phyloP scores from a whole-genome alignment of 1,139 yeast species.

The Magnusiomyces suaveolens region DNA sequence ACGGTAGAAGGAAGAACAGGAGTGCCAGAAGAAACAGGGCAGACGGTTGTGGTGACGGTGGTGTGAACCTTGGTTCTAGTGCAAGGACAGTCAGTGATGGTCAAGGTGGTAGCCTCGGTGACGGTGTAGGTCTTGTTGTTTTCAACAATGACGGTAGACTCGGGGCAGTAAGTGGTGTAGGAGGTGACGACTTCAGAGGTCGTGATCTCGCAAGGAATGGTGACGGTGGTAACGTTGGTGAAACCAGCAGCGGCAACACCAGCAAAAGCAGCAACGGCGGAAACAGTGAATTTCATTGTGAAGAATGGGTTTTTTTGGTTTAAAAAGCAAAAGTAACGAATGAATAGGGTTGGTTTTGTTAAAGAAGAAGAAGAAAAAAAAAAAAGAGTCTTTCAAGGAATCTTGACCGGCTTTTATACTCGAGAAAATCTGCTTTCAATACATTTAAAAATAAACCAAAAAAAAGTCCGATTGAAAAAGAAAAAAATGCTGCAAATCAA shows the following conservation, averaged over 20 bases:
- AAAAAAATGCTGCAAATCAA: too few species aligned
- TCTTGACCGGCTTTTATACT: neutral
- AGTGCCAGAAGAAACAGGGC: constrained; percentile 28
- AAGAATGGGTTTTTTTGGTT: neutral
- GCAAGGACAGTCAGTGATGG: constrained; percentile 44
- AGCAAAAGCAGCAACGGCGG: neutral
- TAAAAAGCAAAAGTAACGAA: neutral
- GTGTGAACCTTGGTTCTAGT: constrained; percentile 44
- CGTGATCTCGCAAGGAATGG: constrained; percentile 20
- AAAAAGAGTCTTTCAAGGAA: neutral
- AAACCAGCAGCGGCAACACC: constrained; percentile 26
- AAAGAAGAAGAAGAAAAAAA: neutral
- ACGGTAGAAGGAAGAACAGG: constrained; percentile 20
- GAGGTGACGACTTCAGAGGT: constrained; percentile 30
- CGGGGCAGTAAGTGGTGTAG: constrained; percentile 39
- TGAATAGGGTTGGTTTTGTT: neutral
- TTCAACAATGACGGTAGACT: constrained; percentile 35
- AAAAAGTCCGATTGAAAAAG: too few species aligned
- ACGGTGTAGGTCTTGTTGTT: constrained; percentile 34
- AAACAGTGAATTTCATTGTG: neutral
- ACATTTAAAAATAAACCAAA: too few species aligned
- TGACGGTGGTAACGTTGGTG: constrained; percentile 27
- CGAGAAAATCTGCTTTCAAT: neutral
- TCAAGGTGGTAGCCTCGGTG: constrained; percentile 36
- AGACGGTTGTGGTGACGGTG: constrained; percentile 35